A percentile compares a stretch with the other conserved stretches of the same genome.
Evolutionary conservation across 192 early-diverging fungal species (phyloP).

Genomic region (Haplosporangium gracile): DNA sequence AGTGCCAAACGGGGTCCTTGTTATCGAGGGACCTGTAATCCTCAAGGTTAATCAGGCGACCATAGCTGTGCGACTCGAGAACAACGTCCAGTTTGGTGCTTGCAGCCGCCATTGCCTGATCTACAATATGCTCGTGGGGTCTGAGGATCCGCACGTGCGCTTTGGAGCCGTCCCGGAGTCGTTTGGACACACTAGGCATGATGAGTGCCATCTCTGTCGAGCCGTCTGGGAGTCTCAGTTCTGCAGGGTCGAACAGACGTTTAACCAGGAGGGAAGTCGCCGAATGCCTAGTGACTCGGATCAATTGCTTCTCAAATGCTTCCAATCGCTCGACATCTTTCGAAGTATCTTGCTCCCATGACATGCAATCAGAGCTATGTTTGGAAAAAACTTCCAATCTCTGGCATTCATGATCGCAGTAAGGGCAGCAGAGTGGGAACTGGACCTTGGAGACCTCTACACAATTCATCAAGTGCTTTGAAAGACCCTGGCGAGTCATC

Average conservation of each 20-base stretch:
- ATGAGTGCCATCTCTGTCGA: constrained; percentile 9
- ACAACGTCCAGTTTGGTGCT: constrained; percentile 9
- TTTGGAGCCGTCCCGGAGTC: constrained; percentile 6
- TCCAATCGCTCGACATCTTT: constrained; percentile 8
- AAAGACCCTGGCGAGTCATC: constrained; percentile 13
- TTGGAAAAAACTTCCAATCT: background rate
- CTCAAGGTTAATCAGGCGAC: constrained; percentile 14
- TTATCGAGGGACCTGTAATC: constrained; percentile 17
- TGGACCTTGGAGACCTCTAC: background rate
- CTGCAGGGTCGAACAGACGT: constrained; percentile 19
- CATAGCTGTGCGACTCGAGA: constrained; percentile 16
- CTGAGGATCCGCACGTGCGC: background rate
- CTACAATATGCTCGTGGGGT: background rate
- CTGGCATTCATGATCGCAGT: constrained; percentile 6
- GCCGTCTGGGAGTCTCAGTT: constrained; percentile 10
- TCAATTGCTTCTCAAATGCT: constrained; percentile 11
- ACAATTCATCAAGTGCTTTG: constrained; percentile 10
- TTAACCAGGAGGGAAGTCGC: background rate
- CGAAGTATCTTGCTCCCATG: constrained; percentile 15
- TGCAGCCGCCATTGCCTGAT: background rate
- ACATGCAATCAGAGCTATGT: background rate
- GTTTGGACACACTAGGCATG: constrained; percentile 5
- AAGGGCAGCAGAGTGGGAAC: constrained; percentile 14
- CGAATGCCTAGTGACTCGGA: constrained; percentile 15
- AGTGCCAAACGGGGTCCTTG: constrained; percentile 14